Evolutionary conservation across 768 basidiomycete genomes (phyloP), one percentile per base, ranked within the genome.

Genomic region (Psilocybe tampanensis): DNA sequence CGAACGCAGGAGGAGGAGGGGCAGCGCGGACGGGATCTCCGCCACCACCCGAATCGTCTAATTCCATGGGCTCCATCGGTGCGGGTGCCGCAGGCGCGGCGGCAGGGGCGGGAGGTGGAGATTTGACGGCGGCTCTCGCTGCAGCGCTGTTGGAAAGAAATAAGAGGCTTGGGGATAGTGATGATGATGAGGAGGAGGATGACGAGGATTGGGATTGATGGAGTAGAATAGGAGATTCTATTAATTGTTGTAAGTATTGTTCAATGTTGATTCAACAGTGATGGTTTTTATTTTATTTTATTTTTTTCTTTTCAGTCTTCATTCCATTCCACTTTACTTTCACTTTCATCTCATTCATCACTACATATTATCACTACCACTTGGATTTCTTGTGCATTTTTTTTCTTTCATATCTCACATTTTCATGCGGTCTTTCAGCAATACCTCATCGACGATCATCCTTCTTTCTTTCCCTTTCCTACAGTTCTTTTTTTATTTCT

Each of bases 151-250:
- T 87, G 64, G 85, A 89, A 68, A 76, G 95, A 63, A 96, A 92
- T 68, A 93, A 90, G 75, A 88, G 91, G 66, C 74, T 96, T 63
- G 94, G 90, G 2, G 92, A 94, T 63, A 91, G 89, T 64, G 90
- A 92, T 62, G 88, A 90, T 48, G 88, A 89, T 19, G 89, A 90
- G 4, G 87, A 87, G 0, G 87, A 89, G 21, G 86, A 87, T 32
- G 87, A 88, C 41, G 86, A 86, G 56, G 89, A 89, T 68, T 82
- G 79, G 75, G 80, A 78, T 64, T 78, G 68, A 55, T 18, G 21
- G 24, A 29, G 12, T 32, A n/a, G n/a, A n/a, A n/a, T 15, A 32
- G 29, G 18, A 33, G 26, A 18, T 18, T 5, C n/a, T n/a, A n/a
- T n/a, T n/a, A n/a, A n/a, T n/a, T n/a, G n/a, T n/a, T n/a, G n/a